Base-by-base conservation (phyloP, 2,329 filamentous ascomycete species). In the Fusarium buxicola region DNA sequence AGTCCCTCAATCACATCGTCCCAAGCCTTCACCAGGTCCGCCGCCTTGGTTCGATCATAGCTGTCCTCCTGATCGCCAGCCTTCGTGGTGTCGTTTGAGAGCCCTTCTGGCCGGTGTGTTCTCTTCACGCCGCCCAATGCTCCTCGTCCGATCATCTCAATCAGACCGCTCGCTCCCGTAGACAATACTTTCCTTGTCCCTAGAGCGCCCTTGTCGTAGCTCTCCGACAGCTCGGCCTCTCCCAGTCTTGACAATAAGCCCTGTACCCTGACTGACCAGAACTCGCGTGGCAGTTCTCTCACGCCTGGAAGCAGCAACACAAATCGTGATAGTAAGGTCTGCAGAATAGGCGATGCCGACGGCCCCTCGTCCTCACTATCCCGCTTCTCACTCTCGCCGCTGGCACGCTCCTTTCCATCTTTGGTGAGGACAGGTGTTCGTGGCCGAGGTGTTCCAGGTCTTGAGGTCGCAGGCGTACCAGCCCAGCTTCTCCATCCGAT, bases 121-220 rank as follows among this genome's bases (percentile, higher is more conserved):
- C 56, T 65, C 28, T 63, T 65, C 6, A 77, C 50, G 0, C 90
- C 90, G 1, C 86, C 89, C 12, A 92, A 75, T 30, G 85, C 80
- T 7, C 89, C 91, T 59, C 90, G 79, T 1, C 86, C 86, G 11
- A 91, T 78, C 70, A 88, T 87, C 75, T 93, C 91, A 50, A 92
- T 81, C 54, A 94, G 75, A 7, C 86, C 85, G 31, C 89, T 89
- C 9, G 88, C 82, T 0, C 89, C 90, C 7, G 91, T 92, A 1
- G 91, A 86, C 44, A 94, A 76, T 16, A 89, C 91, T 77, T 92
- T 93, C 47, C 91, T 82, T 57, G 88, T 87, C 1, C 91, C 91
- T 65, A 94, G 77, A 1, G 86, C 82, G 12, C 89, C 91, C 75
- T 92, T 92, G 73, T 94, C 91, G 70, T 93, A 94, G 72, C 89